Conservation (phyloP, 495 filamentous ascomycete genomes). For the Lasiosphaeria hispida region DNA sequence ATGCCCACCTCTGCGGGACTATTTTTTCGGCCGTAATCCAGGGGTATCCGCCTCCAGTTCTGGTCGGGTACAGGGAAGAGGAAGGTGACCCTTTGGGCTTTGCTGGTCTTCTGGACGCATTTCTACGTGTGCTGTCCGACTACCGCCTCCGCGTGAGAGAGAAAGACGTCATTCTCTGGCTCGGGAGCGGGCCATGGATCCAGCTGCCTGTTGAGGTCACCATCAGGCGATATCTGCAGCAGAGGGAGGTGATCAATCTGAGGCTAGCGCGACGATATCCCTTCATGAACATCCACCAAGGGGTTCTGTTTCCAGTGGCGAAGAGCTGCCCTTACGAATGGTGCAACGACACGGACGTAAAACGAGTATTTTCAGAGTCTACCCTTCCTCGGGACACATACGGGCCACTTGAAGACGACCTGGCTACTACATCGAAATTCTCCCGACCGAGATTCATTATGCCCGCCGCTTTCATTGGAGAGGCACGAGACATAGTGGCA, state of each 20-base stretch:
- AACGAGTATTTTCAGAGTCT: slow-evolving; percentile 5
- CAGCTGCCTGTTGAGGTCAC: slow-evolving; percentile 14
- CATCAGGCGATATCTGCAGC: slow-evolving; percentile 14
- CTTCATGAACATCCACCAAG: background rate
- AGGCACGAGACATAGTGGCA: background rate
- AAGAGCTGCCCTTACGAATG: background rate
- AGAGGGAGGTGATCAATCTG: background rate
- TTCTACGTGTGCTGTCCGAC: background rate
- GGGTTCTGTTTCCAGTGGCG: slow-evolving; percentile 5
- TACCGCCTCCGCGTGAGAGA: background rate
- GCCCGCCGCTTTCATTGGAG: slow-evolving; percentile 6
- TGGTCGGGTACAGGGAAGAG: slow-evolving; percentile 3
- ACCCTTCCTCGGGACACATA: slow-evolving; percentile 9
- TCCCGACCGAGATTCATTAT: slow-evolving; percentile 4
- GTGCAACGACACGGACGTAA: background rate
- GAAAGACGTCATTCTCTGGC: slow-evolving; percentile 11
- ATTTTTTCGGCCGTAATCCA: slow-evolving; percentile 11
- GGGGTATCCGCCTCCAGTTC: slow-evolving; percentile 15
- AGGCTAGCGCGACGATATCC: slow-evolving; percentile 7
- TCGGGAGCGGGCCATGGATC: slow-evolving; percentile 1
- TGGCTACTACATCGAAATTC: background rate
- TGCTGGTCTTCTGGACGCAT: background rate
- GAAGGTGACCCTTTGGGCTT: background rate
- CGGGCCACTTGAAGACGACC: background rate
- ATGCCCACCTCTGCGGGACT: slow-evolving; percentile 5